Base-by-base conservation (phyloP, 352 stramenopile genomes). In the Pseudoperonospora humuli region DNA sequence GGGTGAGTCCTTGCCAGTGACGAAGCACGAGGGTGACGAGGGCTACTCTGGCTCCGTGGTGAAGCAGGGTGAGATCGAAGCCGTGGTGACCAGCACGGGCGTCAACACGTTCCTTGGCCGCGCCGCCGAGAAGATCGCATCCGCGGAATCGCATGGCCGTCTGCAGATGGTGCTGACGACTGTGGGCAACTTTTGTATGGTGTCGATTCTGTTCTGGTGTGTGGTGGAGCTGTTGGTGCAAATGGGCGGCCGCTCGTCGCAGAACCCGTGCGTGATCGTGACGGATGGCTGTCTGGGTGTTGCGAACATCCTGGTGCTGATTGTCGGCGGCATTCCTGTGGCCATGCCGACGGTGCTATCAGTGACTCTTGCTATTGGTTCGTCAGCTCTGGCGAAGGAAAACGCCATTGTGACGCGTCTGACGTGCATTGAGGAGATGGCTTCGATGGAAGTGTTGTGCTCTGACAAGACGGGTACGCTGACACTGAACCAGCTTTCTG, bases 401-500 rank as follows among this genome's bases (percentile, higher is more conserved):
- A 93, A 92, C 52, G 90, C 86, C 32, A 97, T 97, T 45, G 87
- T 97, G 28, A 90, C 86, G 19, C 75, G 86, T 52, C 56, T 97
- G 25, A 89, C 80, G 37, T 93, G 86, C 24, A 96, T 97, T 67
- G 83, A 97, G 47, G 82, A 96, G 47, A 82, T 97, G 54, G 89
- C 87, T 15, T 73, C 60, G 29, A 97, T 97, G 86, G 74, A 86
- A 52, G 77, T 97, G 45, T 63, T 98, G 37, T 97, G 91, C 72
- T 96, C 84, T 29, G 93, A 98, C 68, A 97, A 96, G 76, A 97
- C 90, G 19, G 88, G 86, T 34, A 97, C 90, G 21, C 72, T 97
- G 3, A 98, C 92, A 15, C 74, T 97, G 57, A 98, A 98, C 66
- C 74, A 95, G 45, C 96, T 99, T 65, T 96, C 91, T 20, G 86